Evolutionary conservation across 345 rosid genomes (phyloP), one percentile per base, ranked within the genome.

Genomic region (Eucalyptus guilfoylei): DNA sequence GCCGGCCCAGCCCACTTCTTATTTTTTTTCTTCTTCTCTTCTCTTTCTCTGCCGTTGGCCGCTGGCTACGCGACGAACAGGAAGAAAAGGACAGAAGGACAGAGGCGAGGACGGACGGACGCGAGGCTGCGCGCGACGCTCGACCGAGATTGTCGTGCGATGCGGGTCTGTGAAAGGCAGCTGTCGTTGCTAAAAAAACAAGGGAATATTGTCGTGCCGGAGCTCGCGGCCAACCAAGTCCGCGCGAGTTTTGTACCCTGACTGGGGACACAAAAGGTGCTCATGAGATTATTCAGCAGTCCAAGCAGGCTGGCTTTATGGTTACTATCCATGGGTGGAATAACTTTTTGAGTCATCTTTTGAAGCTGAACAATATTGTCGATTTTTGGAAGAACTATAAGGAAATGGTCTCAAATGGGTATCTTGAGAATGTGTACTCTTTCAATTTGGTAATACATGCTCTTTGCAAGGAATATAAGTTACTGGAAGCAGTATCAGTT

Each of bases 261-360:
- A 89, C 80, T 54, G 94, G 95, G 58, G 93, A 90, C 54, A 89
- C 91, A 2, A 90, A 92, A 62, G 94, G 94, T 90, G 96, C 95
- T 89, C 90, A 91, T 90, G 90, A 92, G 88, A 94, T 95, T 89
- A 95, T 95, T 87, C 87, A 91, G 90, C 91, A 91, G 90, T 83
- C 90, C 72, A 92, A 93, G 88, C 72, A 54, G 88, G 89, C 90
- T 67, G 94, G 94, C 11, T 90, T 50, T 87, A 85, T 80, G 45
- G 96, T 94, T n/a, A 88, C 96, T 3, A 80, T 94, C 89, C 95
- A 96, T 52, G 96, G 95, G 11, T 93, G 95, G 97, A 96, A 95
- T 89, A 94, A 95, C 88, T 94, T 94, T 64, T 92, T 96, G 93
- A 92, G 94, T 48, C 94, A 92, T 93, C 93, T 96, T 45, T 60